Base-by-base conservation (phyloP, 306 rosid genomes). In the Inga leiocalycina region DNA sequence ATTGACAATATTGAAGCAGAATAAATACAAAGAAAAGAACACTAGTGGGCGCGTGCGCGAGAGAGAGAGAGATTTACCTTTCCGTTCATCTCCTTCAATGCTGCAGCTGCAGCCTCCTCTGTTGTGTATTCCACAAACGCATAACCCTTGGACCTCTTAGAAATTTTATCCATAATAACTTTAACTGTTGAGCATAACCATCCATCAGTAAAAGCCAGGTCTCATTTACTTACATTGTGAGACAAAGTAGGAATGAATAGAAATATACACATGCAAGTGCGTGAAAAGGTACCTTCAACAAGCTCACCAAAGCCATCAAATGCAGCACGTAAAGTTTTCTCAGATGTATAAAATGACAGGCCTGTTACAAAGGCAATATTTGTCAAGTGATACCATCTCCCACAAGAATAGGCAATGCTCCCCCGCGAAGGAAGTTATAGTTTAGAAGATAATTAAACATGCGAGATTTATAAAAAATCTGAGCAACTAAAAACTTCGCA, bases 81-180 rank as follows among this genome's bases (percentile, higher is more conserved):
- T 85, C 94, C 98, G 84, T 95, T 93, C 98, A 95, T 95, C 88
- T 93, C 98, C 84, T 87, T 91, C 44, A 91, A 89, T 22, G 98
- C 98, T 54, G 89, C 91, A 79, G 90, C 74, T 45, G 98, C 98
- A 74, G 97, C 94, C 87, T 92, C 97, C 87, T 88, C 91, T 1
- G 98, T 92, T 43, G 97, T 82, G 86, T 92, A 93, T 82, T 93
- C 98, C 77, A 95, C 54, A 78, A 93, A 95, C 51, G 98, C 98
- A 87, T 92, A 95, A 51, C 96, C 98, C 82, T 93, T 95, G 88
- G 98, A 95, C 86, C 97, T 92, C 89, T 92, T 92, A 34, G 98
- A 93, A 85, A 95, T 95, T 84, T 93, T 93, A 88, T 95, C 98
- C 88, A 92, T 90, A 66, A 95, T 92, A 78, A 91, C 89, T 83